phyloP scores from a whole-genome alignment of 176 grass and related monocot species.

The Avena insularis region DNA sequence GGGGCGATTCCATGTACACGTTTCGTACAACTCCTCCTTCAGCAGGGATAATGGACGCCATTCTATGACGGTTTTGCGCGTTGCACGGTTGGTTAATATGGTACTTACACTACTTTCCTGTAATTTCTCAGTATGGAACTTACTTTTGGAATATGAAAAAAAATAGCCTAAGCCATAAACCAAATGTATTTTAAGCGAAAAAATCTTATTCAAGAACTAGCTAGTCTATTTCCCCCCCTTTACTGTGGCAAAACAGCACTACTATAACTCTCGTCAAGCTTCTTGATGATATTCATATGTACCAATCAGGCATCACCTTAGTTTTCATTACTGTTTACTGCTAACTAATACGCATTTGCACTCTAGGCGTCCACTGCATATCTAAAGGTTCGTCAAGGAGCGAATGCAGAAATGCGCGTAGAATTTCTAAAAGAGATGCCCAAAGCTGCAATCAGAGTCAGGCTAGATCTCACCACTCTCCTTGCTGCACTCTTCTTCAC shows the following conservation, averaged over 20 bases:
- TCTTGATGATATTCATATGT: background rate
- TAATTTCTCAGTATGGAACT: background rate
- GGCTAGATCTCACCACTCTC: constrained; percentile 54
- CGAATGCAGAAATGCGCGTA: constrained; percentile 41
- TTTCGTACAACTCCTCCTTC: constrained; percentile 70
- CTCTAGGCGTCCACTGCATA: constrained; percentile 62
- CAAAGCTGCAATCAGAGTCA: constrained; percentile 46
- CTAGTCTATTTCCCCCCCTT: background rate
- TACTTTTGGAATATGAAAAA: background rate
- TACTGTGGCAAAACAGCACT: background rate
- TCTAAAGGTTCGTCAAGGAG: constrained; percentile 33
- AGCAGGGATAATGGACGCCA: constrained; percentile 48
- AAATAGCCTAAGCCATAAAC: background rate
- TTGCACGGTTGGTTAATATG: constrained; percentile 74
- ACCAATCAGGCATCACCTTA: background rate
- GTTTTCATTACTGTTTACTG: background rate
- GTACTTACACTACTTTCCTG: constrained; percentile 47
- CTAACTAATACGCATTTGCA: constrained; percentile 21
- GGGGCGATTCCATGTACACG: constrained; percentile 32
- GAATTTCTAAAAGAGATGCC: constrained; percentile 73
- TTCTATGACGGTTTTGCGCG: constrained; percentile 57
- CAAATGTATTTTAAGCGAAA: background rate
- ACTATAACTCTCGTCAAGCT: background rate
- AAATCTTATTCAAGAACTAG: background rate
- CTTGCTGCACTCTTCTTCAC: constrained; percentile 58